Base-by-base conservation (phyloP, 2,329 filamentous ascomycete genomes). In the Phyllosticta citribraziliensis region DNA sequence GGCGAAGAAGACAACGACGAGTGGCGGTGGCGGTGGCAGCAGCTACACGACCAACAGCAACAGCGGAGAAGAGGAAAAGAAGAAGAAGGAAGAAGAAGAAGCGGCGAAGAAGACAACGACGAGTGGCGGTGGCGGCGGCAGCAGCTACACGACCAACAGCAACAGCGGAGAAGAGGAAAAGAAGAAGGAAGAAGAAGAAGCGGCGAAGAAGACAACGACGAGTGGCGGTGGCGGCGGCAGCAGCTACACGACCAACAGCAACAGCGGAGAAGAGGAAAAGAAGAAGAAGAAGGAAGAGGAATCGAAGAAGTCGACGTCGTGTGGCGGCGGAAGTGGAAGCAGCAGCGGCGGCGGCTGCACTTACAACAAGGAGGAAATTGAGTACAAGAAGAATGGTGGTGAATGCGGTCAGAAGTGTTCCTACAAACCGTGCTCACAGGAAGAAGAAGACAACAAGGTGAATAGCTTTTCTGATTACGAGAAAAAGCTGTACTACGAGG, bases 211-310 rank as follows among this genome's bases (percentile, higher is more conserved):
- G 10, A 8, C 5, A n/a, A n/a, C n/a, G n/a, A n/a, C n/a, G n/a
- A n/a, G n/a, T n/a, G 33, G 33, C 14, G 33, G 33, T 10, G 14
- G 33, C 14, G 14, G 6, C 6, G n/a, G n/a, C n/a, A n/a, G n/a
- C n/a, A n/a, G n/a, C n/a, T 14, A 53, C n/a, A 12, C 25, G 5
- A 19, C 25, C 52, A 19, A 11, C 1, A 17, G 2, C 9, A 53
- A 30, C 5, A 30, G 8, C 20, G 9, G 51, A 52, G 19, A 52
- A 1, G 33, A 40, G 33, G 33, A 40, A 1, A 14, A 40, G 47
- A 70, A 73, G 53, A 68, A 68, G 5, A 68, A 70, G 57, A 63
- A 73, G 9, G 67, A 66, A 57, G 66, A 70, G 5, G 68, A 70
- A 56, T 62, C 72, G 9, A 66, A 66, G 57, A 66, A 70, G 51